Conservation (phyloP, 1,139 yeast species). For the Spathaspora jeffriesii region DNA sequence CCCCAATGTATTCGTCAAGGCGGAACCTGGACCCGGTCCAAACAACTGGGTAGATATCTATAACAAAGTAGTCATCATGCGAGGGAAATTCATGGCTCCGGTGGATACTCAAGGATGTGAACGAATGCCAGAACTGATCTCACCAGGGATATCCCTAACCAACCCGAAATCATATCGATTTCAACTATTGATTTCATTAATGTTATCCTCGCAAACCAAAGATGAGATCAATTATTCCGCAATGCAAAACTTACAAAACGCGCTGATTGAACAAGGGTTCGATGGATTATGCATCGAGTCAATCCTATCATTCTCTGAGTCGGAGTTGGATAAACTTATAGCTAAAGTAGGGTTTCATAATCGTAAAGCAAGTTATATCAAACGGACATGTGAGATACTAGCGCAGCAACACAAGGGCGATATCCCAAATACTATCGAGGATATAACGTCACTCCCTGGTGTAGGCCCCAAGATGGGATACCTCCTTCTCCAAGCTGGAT, state of each 20-base stretch:
- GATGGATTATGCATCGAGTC: constrained; percentile 36
- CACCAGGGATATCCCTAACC: constrained; percentile 23
- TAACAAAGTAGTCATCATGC: constrained; percentile 63
- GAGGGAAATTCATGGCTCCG: constrained; percentile 67
- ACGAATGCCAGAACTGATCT: constrained; percentile 56
- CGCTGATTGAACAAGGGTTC: constrained; percentile 31
- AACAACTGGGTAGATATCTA: constrained; percentile 61
- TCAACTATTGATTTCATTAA: constrained; percentile 75
- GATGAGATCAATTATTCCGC: constrained; percentile 84
- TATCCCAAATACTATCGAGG: constrained; percentile 68
- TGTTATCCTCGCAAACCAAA: constrained; percentile 92
- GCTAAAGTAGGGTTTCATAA: constrained; percentile 85
- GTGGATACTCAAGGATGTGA: constrained; percentile 93
- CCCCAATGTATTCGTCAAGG: constrained; percentile 16
- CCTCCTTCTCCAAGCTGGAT: constrained; percentile 76
- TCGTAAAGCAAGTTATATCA: constrained; percentile 73
- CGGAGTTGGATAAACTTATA: constrained; percentile 64
- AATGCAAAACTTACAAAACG: constrained; percentile 58
- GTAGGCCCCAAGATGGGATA: constrained; percentile 98
- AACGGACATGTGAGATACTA: constrained; percentile 58
- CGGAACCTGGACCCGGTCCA: constrained; percentile 12
- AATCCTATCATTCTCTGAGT: constrained; percentile 48
- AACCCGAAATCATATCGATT: constrained; percentile 56
- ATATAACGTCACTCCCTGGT: constrained; percentile 75
- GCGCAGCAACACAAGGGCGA: constrained; percentile 58